Conservation (phyloP, 2,329 filamentous ascomycete genomes). For the Aspergillus sp. region DNA sequence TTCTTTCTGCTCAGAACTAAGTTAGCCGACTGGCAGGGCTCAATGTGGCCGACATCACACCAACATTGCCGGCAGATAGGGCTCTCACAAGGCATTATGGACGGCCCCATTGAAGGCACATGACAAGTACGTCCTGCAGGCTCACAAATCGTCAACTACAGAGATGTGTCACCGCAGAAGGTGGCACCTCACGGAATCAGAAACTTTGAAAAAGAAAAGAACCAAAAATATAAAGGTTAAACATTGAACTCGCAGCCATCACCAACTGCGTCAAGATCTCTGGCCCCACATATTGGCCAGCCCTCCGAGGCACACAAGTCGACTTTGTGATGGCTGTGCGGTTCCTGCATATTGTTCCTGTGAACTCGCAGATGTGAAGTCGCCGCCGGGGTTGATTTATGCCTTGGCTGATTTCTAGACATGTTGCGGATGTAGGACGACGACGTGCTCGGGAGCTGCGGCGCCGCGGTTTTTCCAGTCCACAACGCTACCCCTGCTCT, state of each 20-base stretch:
- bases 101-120: background rate
- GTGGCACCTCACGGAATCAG: background rate
- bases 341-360: conserved; percentile 20
- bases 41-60: conserved; percentile 10
- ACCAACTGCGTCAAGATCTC: conserved; percentile 26
- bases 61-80: conserved; percentile 4
- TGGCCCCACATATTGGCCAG: conserved; percentile 17
- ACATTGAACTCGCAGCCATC: conserved; percentile 18
- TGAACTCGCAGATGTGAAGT: conserved; percentile 5
- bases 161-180: background rate
- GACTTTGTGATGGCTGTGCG: conserved; percentile 20
- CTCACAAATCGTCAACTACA: background rate
- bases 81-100: conserved; percentile 5
- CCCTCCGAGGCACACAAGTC: conserved; percentile 3
- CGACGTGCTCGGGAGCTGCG: conserved; percentile 14
- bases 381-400: conserved; percentile 4
- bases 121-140: conserved; percentile 1
- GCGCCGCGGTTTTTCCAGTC: conserved; percentile 15
- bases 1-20: conserved; percentile 11
- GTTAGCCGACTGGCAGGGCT: conserved; percentile 7
- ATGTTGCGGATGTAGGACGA: conserved; percentile 14
- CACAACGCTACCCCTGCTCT: conserved; percentile 5
- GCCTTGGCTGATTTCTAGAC: conserved; percentile 9
- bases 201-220: conserved; percentile 1
- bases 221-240: background rate